A percentile compares a stretch with the other conserved stretches of the same genome.
Evolutionary conservation across 208 protist genomes (phyloP).

Genomic region (Trypanosomatidae sp.): DNA sequence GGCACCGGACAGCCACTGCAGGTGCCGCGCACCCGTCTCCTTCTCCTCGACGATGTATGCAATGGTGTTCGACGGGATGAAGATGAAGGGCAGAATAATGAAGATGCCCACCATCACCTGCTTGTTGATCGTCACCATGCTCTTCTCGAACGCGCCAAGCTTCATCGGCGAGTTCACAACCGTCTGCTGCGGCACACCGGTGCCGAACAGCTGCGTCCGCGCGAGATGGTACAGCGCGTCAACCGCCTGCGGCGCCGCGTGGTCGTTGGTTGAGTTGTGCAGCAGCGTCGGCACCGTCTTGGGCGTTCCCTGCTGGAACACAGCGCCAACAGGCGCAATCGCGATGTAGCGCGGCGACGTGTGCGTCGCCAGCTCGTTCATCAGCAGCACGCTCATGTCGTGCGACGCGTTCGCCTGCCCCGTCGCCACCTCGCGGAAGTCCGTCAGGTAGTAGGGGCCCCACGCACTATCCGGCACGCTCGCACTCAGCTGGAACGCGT

Average conservation of each 20-base stretch:
- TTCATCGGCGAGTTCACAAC: constrained; percentile 66
- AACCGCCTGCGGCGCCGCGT: constrained; percentile 56
- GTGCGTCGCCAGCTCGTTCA: constrained; percentile 35
- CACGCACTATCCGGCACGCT: constrained; percentile 16
- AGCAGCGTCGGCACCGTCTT: constrained; percentile 35
- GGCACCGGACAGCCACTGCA: constrained; percentile 83
- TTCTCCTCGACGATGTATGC: constrained; percentile 81
- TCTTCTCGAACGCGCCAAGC: constrained; percentile 57
- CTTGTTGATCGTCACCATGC: constrained; percentile 45
- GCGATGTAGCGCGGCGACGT: constrained; percentile 43
- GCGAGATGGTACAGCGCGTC: constrained; percentile 59
- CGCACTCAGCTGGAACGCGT: constrained; percentile 31
- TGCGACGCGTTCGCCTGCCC: constrained; percentile 29
- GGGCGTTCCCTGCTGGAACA: constrained; percentile 27
- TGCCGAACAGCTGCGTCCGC: constrained; percentile 46
- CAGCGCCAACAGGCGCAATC: constrained; percentile 30
- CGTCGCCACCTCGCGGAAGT: constrained; percentile 17
- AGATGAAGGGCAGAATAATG: constrained; percentile 76
- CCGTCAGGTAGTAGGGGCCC: constrained; percentile 30
- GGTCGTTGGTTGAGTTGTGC: constrained; percentile 59
- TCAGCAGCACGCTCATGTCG: constrained; percentile 34
- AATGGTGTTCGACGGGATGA: constrained; percentile 82
- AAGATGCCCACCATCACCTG: constrained; percentile 76
- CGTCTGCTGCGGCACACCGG: constrained; percentile 21
- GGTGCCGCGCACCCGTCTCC: constrained; percentile 66